Conservation (phyloP, 208 protist species). For the Crithidia acanthocephali region DNA sequence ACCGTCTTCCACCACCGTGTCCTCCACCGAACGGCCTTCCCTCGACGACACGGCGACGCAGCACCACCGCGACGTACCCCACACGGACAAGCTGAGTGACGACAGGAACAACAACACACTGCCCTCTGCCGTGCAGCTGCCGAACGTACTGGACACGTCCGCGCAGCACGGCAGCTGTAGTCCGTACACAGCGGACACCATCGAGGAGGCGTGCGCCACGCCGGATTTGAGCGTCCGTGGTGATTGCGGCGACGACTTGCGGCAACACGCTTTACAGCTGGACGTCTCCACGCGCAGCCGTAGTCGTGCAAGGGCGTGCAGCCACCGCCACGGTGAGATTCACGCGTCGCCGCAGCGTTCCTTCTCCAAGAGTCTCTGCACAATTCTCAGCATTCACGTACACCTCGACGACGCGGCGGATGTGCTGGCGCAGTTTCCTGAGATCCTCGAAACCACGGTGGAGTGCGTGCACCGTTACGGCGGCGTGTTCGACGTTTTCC, state of each 20-base stretch:
- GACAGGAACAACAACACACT: not conserved
- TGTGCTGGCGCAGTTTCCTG: constrained; percentile 22
- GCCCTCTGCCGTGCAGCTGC: not conserved
- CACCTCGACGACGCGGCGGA: constrained; percentile 11
- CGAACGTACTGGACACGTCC: not conserved
- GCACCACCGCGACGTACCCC: not conserved
- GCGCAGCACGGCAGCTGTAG: not conserved
- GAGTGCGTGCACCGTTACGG: constrained; percentile 41
- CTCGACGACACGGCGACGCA: not conserved
- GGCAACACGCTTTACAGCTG: no score
- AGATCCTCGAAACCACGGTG: constrained; percentile 33
- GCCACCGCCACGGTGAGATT: no score
- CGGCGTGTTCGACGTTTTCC: constrained; percentile 43
- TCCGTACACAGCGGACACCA: not conserved
- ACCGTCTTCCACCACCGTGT: no score
- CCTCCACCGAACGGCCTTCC: no score
- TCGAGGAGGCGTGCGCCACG: not conserved
- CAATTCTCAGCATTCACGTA: constrained; percentile 28
- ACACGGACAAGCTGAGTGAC: no score
- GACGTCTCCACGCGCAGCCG: not conserved
- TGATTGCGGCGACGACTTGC: no score
- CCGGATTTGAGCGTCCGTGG: no score
- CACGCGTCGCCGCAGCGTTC: not conserved
- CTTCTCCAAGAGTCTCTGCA: constrained; percentile 40
- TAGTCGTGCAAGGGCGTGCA: not conserved